A percentile compares a stretch with the other conserved stretches of the same genome.
Evolutionary conservation across 371 early-diverging fungal species (phyloP).

Genomic region (Capillidium rhysosporum): DNA sequence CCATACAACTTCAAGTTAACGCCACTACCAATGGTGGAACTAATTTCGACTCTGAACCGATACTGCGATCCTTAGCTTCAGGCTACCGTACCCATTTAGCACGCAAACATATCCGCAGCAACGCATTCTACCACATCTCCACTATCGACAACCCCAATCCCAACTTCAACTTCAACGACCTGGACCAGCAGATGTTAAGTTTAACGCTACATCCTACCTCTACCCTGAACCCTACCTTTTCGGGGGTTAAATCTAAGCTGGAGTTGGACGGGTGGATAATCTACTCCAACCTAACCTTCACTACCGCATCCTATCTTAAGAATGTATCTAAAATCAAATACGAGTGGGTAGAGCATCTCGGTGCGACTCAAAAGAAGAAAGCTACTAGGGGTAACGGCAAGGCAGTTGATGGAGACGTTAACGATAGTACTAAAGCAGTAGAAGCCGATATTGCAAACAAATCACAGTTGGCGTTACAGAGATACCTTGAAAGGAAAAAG

Average conservation of each 20-base stretch:
- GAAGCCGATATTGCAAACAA: background rate
- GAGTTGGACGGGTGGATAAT: slow-evolving; percentile 56
- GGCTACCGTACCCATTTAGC: slow-evolving; percentile 60
- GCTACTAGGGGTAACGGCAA: background rate
- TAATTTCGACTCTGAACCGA: slow-evolving; percentile 23
- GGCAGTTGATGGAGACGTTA: background rate
- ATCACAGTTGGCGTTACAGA: background rate
- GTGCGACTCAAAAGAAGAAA: background rate
- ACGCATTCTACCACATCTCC: slow-evolving; percentile 51
- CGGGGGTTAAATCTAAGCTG: slow-evolving; percentile 12
- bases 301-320: slow-evolving; percentile 40
- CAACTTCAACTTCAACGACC: no score
- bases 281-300: slow-evolving; percentile 43
- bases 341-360: slow-evolving; percentile 13
- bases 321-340: slow-evolving; percentile 31
- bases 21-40: no score
- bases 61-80: slow-evolving; percentile 39
- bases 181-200: slow-evolving; percentile 23
- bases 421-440: background rate
- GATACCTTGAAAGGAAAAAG: background rate
- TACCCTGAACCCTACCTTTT: slow-evolving; percentile 22
- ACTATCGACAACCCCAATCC: slow-evolving; percentile 15
- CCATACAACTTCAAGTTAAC: slow-evolving; percentile 30
- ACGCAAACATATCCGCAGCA: slow-evolving; percentile 39
- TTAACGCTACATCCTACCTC: slow-evolving; percentile 43